A percentile compares a stretch with the other conserved stretches of the same genome.
These are phyloP conservation scores for Tulasnella sp. DNA, from an alignment of 768 basidiomycete genomes.

Conservation along the genomic window DNA sequence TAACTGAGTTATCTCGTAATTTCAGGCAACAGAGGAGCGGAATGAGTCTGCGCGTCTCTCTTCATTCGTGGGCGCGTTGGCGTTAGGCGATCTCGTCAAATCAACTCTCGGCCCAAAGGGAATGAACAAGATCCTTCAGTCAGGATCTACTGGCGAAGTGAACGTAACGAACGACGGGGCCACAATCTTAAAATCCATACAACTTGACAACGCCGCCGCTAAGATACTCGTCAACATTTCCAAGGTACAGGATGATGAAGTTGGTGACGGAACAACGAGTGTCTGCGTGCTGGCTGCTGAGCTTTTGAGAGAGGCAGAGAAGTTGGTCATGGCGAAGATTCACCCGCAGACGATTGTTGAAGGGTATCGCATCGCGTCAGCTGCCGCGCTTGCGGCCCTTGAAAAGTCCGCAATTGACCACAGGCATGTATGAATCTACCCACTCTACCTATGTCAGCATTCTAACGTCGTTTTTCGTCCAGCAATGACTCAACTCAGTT, in stretches of 20 bases:
- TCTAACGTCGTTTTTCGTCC: constrained; percentile 3
- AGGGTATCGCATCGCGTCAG: constrained; percentile 87
- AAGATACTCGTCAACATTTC: constrained; percentile 99
- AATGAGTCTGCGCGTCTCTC: constrained; percentile 97
- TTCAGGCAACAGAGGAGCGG: constrained; percentile 51
- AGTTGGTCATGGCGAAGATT: constrained; percentile 80
- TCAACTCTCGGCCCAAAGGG: constrained; percentile 98
- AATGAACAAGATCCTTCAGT: constrained; percentile 99
- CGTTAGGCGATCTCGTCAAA: constrained; percentile 96
- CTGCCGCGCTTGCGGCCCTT: constrained; percentile 71
- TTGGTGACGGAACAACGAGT: constrained; percentile 89
- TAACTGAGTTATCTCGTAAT: neutral
- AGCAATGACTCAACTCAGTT: constrained; percentile 66
- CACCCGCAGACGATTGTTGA: constrained; percentile 98
- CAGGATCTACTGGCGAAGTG: constrained; percentile 77
- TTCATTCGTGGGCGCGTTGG: constrained; percentile 94
- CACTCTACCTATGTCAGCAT: neutral
- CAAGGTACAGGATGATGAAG: constrained; percentile 99
- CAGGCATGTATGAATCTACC: constrained; percentile 40
- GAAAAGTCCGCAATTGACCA: constrained; percentile 76
- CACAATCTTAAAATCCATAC: constrained; percentile 93
- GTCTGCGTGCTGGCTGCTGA: constrained; percentile 91
- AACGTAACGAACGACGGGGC: constrained; percentile 99
- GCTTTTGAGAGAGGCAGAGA: constrained; percentile 88
- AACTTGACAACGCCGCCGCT: constrained; percentile 95